Evolutionary conservation across 129 eudicot genomes (phyloP), one percentile per base, ranked within the genome.

Genomic region (Pseudognaphalium luteoalbum): DNA sequence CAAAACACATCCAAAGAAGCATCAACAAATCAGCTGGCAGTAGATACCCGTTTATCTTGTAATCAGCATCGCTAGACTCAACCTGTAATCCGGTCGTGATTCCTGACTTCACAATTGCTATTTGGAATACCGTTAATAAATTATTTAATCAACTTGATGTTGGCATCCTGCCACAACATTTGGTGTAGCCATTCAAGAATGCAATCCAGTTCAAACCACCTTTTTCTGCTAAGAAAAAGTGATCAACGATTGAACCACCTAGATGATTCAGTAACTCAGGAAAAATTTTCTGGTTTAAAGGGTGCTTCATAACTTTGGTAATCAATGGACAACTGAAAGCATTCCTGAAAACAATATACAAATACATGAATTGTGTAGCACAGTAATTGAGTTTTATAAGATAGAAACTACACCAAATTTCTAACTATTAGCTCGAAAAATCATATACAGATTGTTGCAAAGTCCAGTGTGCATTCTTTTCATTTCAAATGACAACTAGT

Each of bases 1-100:
- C 76, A 91, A 91, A 87, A 78, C 98, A 94, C 68, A 89, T 78
- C 87, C 87, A 84, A 42, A 94, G 82, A 84, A 94, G 91, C 86
- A 87, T 86, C 35, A 80, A 70, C 54, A 91, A 74, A 52, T 94
- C 93, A 59, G 60, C 63, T 22, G 98, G 89, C 59, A 79, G 51
- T 33, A 91, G 72, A 3, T 83, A 84, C 28, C 98, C 98, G 21
- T 67, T 91, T 54, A 85, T 81, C 87, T 94, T 94, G 63, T 71
- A 66, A 77, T 89, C 96, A 77, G 80, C 80, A 20, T 94, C 97
- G 70, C 20, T 78, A 3, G 88, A 85, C 75, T 88, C 97, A 33
- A 91, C 78, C 37, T 87, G 79, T 41, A 94, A 68, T 32, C 86
- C 88, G 5, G 74, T 81, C 32, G 96, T 88, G 72, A 82, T 75